Percentiles rank a stretch among this genome's conserved stretches.
Conservation (phyloP, 495 filamentous ascomycete species). For the Xylaria palmicola region DNA sequence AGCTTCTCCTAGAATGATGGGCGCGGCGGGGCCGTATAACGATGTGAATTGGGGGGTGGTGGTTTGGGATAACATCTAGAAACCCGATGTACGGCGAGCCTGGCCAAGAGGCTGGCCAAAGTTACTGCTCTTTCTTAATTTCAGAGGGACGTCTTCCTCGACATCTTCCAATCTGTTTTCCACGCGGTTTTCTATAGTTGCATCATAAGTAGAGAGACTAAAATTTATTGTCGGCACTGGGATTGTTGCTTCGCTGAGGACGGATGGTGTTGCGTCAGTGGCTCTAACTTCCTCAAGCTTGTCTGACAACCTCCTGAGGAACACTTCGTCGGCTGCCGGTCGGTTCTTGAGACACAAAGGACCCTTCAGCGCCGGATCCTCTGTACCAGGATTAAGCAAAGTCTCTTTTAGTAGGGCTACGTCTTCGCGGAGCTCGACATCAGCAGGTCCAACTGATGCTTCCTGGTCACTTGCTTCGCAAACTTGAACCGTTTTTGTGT, state of each 20-base stretch:
- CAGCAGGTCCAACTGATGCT: neutral
- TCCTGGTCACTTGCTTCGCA: conserved; percentile 6
- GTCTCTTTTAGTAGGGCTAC: neutral
- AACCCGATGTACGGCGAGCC: conserved; percentile 12
- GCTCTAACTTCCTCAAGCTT: conserved; percentile 42
- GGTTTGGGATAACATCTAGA: neutral
- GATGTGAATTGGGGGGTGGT: neutral
- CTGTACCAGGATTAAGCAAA: conserved; percentile 21
- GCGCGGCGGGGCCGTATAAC: too few species aligned
- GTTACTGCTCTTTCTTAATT: conserved; percentile 59
- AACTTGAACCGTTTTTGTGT: neutral
- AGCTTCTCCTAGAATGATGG: neutral
- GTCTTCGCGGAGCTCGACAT: neutral
- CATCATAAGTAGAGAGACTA: conserved; percentile 2
- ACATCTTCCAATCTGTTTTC: conserved; percentile 33
- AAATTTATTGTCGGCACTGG: too few species aligned
- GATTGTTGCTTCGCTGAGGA: conserved; percentile 27
- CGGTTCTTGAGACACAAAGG: conserved; percentile 47
- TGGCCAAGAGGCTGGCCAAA: conserved; percentile 49
- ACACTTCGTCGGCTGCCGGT: conserved; percentile 46
- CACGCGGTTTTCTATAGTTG: conserved; percentile 16
- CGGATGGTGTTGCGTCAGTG: conserved; percentile 38
- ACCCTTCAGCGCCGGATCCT: conserved; percentile 41
- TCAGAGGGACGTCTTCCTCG: conserved; percentile 55
- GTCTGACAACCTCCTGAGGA: conserved; percentile 41